Conservation (phyloP, 2,329 filamentous ascomycete species). For the Penicillium sp. region DNA sequence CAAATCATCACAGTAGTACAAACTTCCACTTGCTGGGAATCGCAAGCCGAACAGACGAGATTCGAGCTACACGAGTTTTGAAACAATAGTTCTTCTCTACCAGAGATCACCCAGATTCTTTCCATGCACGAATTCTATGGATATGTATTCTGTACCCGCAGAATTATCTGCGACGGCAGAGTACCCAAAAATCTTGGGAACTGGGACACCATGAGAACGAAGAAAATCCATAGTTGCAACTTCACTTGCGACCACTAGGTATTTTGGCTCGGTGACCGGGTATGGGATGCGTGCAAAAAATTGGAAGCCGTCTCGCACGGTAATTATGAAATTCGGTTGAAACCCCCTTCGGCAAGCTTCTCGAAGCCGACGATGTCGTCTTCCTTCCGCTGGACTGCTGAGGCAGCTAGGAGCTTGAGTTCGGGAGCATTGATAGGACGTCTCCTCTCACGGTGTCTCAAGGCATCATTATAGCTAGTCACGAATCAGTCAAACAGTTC, state of each 20-base stretch:
- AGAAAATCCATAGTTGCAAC: conserved; percentile 40
- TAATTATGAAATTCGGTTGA: conserved; percentile 28
- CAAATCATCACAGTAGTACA: conserved; percentile 26
- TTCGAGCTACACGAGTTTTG: conserved; percentile 21
- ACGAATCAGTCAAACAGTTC: not conserved
- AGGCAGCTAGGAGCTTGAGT: conserved; percentile 14
- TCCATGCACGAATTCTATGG: conserved; percentile 38
- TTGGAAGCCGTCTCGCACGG: conserved; percentile 20
- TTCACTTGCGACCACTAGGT: conserved; percentile 36
- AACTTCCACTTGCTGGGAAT: conserved; percentile 29
- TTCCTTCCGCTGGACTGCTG: conserved; percentile 6
- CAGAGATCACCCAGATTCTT: conserved; percentile 31
- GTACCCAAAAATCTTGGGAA: conserved; percentile 36
- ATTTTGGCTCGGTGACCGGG: conserved; percentile 26
- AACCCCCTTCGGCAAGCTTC: conserved; percentile 31
- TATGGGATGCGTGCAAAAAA: conserved; percentile 27
- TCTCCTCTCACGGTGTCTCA: conserved; percentile 9
- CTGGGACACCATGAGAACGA: conserved; percentile 30
- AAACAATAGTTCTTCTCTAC: conserved; percentile 22
- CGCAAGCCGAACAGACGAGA: conserved; percentile 16
- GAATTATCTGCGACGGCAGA: conserved; percentile 34
- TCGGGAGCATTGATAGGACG: conserved; percentile 13
- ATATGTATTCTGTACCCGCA: conserved; percentile 41
- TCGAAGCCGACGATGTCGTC: conserved; percentile 17
- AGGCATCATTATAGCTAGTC: not conserved